These are phyloP conservation scores for Castanea crenata DNA, from an alignment of 306 rosid genomes.

Conservation along the genomic window DNA sequence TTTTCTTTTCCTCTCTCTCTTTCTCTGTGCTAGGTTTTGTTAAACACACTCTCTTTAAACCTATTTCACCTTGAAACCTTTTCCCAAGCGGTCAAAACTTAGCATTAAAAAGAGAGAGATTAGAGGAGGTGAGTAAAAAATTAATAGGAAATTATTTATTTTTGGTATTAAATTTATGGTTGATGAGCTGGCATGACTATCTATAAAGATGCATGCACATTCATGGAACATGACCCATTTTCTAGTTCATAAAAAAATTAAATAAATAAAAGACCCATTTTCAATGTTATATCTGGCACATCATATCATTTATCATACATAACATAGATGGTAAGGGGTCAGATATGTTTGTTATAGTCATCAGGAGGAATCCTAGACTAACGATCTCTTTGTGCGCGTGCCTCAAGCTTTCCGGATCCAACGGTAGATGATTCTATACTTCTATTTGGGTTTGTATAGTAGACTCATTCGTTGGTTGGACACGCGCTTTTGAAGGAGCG, in stretches of 20 bases:
- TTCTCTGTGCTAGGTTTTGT: background rate
- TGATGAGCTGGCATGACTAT: conserved; percentile 25
- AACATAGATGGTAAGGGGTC: background rate
- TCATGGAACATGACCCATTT: conserved; percentile 24
- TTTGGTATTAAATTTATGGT: background rate
- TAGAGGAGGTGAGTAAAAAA: background rate
- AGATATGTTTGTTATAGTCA: background rate
- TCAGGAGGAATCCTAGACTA: background rate
- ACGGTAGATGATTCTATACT: background rate
- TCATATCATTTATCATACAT: background rate
- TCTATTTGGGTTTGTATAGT: too few relatives aligned
- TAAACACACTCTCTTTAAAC: background rate
- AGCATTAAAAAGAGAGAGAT: conserved; percentile 16
- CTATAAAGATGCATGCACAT: background rate
- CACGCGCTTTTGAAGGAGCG: background rate
- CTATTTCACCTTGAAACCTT: background rate
- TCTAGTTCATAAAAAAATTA: too few relatives aligned
- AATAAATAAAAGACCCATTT: background rate
- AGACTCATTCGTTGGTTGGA: background rate
- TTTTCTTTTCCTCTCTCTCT: conserved; percentile 9
- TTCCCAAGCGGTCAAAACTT: conserved; percentile 38
- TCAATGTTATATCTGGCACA: conserved; percentile 8
- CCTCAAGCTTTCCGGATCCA: background rate
- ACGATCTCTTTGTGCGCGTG: background rate
- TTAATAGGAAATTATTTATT: background rate